Conservation (phyloP, 306 rosid genomes). For the Citrullus colocynthis region DNA sequence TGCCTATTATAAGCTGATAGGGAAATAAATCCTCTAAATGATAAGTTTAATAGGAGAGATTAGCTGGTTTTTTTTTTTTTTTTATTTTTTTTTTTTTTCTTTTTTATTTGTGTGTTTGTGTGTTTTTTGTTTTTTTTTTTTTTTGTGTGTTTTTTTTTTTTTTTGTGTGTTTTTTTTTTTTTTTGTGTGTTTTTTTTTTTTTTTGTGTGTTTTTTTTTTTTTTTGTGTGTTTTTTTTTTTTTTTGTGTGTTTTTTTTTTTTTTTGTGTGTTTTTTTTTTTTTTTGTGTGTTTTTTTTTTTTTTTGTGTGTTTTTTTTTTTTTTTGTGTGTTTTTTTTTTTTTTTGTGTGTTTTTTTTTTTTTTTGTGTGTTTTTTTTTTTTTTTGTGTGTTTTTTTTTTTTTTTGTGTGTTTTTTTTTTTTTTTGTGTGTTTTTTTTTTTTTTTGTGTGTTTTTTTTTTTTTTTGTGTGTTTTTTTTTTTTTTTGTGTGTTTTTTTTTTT, state of each 20-base stretch:
- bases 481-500: not conserved
- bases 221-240: not conserved
- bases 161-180: not conserved
- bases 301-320: not conserved
- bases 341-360: not conserved
- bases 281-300: not conserved
- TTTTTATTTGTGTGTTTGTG: too few relatives aligned
- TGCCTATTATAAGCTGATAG: slow-evolving; percentile 72
- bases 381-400: not conserved
- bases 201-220: not conserved
- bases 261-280: not conserved
- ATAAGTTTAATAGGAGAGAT: not conserved
- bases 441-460: not conserved
- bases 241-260: not conserved
- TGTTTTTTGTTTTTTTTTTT: not conserved
- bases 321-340: not conserved
- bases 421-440: not conserved
- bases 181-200: not conserved
- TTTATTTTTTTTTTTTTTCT: too few relatives aligned
- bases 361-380: not conserved
- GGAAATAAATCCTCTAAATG: slow-evolving; percentile 25
- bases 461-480: not conserved
- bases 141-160: not conserved
- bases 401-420: not conserved
- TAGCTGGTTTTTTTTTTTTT: not conserved